Percentiles rank a stretch among this genome's conserved stretches.
Evolutionary conservation across 345 rosid species (phyloP).

Genomic region (Corymbia maculata): DNA sequence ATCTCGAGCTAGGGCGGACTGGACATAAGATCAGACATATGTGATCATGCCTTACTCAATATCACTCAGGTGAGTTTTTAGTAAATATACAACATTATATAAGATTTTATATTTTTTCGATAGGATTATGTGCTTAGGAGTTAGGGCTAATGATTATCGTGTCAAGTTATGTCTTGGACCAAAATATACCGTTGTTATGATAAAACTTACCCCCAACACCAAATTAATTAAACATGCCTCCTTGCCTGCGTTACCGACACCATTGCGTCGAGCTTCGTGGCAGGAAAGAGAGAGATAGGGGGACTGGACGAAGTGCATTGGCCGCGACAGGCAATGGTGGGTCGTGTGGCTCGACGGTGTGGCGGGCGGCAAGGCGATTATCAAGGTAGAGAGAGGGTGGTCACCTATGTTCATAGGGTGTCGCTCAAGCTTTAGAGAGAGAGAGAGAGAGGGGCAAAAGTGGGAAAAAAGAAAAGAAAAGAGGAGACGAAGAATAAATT

Average conservation of each 20-base stretch:
- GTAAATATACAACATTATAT: background rate
- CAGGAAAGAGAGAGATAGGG: background rate
- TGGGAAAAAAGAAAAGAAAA: background rate
- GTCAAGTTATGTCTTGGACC: background rate
- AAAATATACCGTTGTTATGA: background rate
- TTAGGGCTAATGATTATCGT: background rate
- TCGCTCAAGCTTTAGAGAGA: background rate
- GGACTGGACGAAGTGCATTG: accelerated
- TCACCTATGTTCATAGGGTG: background rate
- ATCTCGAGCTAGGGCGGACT: background rate
- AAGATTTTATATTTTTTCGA: background rate
- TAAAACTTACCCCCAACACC: background rate
- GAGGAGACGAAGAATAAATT: background rate
- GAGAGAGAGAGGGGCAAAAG: background rate
- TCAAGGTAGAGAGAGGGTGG: background rate
- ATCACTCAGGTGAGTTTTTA: background rate
- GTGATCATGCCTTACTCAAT: background rate
- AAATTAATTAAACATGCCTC: background rate
- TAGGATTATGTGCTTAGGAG: background rate
- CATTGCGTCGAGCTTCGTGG: accelerated
- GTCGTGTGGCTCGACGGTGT: background rate
- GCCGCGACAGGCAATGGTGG: accelerated
- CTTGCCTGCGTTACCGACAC: background rate
- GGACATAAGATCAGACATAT: background rate
- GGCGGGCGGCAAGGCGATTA: background rate